These are phyloP conservation scores for Aaosphaeria arxii DNA, from an alignment of 2,329 filamentous ascomycete genomes.

Conservation along the genomic window DNA sequence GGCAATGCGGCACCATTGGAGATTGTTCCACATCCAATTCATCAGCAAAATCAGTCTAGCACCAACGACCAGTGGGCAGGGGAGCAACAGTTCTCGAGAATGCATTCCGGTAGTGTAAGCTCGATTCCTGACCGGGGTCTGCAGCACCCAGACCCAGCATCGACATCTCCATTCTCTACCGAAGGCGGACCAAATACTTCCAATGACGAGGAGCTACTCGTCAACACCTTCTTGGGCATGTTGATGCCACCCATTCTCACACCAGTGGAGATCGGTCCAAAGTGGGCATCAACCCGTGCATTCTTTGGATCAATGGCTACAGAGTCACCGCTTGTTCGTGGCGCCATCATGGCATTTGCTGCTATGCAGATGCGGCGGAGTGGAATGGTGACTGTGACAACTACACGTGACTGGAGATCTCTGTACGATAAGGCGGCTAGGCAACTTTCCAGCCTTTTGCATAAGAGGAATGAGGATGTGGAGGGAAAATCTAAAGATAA, in stretches of 20 bases:
- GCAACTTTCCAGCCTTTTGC: conserved; percentile 19
- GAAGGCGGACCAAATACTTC: conserved; percentile 15
- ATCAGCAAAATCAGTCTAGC: conserved; percentile 1
- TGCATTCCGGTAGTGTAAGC: conserved; percentile 9
- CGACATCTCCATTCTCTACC: conserved; percentile 27
- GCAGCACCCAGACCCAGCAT: conserved; percentile 15
- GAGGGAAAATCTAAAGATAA: conserved; percentile 9
- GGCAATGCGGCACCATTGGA: conserved; percentile 9
- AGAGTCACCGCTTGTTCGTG: conserved; percentile 46
- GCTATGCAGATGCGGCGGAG: conserved; percentile 40
- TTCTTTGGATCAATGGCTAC: conserved; percentile 49
- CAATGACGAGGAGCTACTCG: conserved; percentile 37
- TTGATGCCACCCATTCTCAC: conserved; percentile 53
- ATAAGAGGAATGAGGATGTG: conserved; percentile 10
- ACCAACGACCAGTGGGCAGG: conserved; percentile 10
- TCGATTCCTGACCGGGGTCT: conserved; percentile 12
- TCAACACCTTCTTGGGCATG: conserved; percentile 50
- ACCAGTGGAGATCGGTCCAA: conserved; percentile 53
- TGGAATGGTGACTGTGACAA: conserved; percentile 30
- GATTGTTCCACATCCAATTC: conserved; percentile 16
- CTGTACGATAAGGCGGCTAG: conserved; percentile 28
- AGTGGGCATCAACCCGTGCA: conserved; percentile 51
- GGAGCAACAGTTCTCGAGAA: conserved; percentile 10
- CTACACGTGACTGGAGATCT: conserved; percentile 31
- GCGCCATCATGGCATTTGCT: conserved; percentile 53